phyloP scores from a whole-genome alignment of 2,329 filamentous ascomycete genomes.

The Acephala macrosclerotiorum region DNA sequence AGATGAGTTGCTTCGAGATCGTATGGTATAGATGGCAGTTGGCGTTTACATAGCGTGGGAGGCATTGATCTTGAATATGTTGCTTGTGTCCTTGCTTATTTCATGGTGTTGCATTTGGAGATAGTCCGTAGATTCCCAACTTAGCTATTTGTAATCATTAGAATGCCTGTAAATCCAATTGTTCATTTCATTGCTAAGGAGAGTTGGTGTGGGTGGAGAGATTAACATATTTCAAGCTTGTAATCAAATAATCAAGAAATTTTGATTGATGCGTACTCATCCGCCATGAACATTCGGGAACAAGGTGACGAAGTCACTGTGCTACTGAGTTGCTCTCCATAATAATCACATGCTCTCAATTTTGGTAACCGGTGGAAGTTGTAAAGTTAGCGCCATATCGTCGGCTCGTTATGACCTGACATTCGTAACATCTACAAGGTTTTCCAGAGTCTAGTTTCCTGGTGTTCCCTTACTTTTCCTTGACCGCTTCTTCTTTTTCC shows the following conservation, averaged over 20 bases:
- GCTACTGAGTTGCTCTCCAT: too few species aligned
- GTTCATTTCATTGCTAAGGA: not conserved
- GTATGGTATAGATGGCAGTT: not conserved
- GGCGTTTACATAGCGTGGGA: constrained; percentile 47
- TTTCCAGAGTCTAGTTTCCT: not conserved
- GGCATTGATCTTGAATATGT: not conserved
- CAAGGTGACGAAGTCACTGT: too few species aligned
- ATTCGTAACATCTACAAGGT: not conserved
- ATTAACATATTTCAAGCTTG: not conserved
- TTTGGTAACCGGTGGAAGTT: not conserved
- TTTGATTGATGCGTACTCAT: too few species aligned
- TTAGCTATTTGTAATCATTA: not conserved
- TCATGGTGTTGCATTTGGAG: not conserved
- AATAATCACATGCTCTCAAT: not conserved
- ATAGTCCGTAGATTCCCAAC: not conserved
- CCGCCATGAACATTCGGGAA: too few species aligned
- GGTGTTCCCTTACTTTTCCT: constrained; percentile 45
- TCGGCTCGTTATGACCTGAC: not conserved
- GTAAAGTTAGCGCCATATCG: not conserved
- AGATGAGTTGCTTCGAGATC: not conserved
- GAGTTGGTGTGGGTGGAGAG: not conserved
- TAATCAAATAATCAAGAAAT: too few species aligned
- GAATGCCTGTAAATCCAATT: not conserved
- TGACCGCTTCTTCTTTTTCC: constrained; percentile 61
- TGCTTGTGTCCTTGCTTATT: not conserved